phyloP scores from a whole-genome alignment of 345 rosid species.

The Jatropha curcas region DNA sequence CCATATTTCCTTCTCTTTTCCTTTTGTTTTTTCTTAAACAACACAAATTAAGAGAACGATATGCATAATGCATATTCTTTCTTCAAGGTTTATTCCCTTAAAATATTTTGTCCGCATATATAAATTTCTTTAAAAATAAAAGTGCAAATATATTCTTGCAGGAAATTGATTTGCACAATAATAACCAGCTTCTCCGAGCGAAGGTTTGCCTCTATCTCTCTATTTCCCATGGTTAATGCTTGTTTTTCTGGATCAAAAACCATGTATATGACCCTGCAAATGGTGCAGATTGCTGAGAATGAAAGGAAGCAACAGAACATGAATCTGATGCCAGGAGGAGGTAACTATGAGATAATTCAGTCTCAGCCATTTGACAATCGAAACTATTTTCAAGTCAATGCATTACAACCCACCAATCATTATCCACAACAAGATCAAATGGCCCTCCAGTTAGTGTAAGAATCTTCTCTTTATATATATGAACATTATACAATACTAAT shows the following conservation, averaged over 20 bases:
- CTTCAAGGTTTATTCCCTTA: too few relatives aligned
- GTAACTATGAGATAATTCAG: slow-evolving; percentile 60
- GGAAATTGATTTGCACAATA: slow-evolving; percentile 96
- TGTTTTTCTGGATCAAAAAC: background rate
- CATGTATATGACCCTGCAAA: background rate
- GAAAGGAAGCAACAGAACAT: slow-evolving; percentile 74
- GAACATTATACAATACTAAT: too few relatives aligned
- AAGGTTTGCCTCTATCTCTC: slow-evolving; percentile 49
- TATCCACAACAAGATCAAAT: slow-evolving; percentile 72
- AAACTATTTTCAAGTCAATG: slow-evolving; percentile 77
- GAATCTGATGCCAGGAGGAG: slow-evolving; percentile 82
- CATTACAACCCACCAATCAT: slow-evolving; percentile 67
- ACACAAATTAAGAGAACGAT: too few relatives aligned
- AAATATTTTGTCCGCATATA: too few relatives aligned
- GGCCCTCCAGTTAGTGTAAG: slow-evolving; percentile 86
- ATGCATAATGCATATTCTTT: too few relatives aligned
- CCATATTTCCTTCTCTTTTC: too few relatives aligned
- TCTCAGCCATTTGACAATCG: slow-evolving; percentile 67
- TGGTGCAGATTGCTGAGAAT: slow-evolving; percentile 70
- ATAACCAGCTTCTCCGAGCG: slow-evolving; percentile 89
- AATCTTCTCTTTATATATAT: too few relatives aligned
- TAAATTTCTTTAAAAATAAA: too few relatives aligned
- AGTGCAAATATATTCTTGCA: slow-evolving; percentile 29
- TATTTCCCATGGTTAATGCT: background rate
- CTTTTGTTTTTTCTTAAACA: too few relatives aligned